phyloP scores from a whole-genome alignment of 148 eudicot species.

The Silene uniflora region DNA sequence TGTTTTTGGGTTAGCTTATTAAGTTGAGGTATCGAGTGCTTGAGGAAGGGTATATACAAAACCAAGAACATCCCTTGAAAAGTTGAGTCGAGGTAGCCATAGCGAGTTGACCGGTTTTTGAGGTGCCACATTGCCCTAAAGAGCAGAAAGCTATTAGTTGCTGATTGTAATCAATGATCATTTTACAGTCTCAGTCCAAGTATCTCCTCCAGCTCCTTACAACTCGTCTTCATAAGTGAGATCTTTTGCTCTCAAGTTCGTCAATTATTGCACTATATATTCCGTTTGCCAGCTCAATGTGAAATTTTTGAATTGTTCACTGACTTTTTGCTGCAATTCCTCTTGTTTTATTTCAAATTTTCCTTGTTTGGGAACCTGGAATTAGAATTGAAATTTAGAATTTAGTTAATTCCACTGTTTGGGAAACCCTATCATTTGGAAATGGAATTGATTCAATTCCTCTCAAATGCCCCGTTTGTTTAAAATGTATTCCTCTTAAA shows the following conservation, averaged over 20 bases:
- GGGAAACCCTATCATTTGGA: background rate
- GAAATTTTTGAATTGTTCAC: too few species aligned
- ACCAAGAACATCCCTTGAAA: background rate
- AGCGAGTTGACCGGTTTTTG: background rate
- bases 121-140: background rate
- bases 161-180: constrained; percentile 47
- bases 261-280: background rate
- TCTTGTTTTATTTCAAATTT: background rate
- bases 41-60: background rate
- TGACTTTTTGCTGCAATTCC: too few species aligned
- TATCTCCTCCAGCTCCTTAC: constrained; percentile 73
- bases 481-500: too few species aligned
- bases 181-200: constrained; percentile 72
- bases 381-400: too few species aligned
- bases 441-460: too few species aligned
- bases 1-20: background rate
- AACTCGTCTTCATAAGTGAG: constrained; percentile 64
- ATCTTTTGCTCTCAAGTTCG: background rate
- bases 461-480: too few species aligned
- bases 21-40: constrained; percentile 10
- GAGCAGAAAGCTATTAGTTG: background rate
- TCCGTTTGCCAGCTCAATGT: too few species aligned
- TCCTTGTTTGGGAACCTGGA: too few species aligned
- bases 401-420: background rate
- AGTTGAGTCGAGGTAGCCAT: background rate